Evolutionary conservation across 495 filamentous ascomycete genomes (phyloP).

Genomic region (Hypoxylon crocopeplum): DNA sequence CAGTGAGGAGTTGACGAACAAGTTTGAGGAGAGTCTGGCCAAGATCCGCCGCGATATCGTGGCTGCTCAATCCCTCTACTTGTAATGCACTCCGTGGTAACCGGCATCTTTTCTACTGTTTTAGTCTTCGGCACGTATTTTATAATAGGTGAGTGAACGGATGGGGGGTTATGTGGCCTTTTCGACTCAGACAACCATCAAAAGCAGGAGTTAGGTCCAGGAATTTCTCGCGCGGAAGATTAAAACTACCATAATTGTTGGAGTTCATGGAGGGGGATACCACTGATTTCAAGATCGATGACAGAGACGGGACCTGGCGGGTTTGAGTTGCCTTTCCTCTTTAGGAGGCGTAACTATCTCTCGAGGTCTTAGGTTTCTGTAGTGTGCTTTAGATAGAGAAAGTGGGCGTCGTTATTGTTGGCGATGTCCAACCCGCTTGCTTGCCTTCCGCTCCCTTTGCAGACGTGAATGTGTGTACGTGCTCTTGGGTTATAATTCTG

Average conservation of each 20-base stretch:
- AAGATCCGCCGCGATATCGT: constrained; percentile 94
- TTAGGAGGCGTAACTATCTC: constrained; percentile 8
- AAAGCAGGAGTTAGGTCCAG: neutral
- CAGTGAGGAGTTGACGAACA: constrained; percentile 86
- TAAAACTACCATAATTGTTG: constrained; percentile 4
- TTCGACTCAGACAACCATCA: too few relatives aligned
- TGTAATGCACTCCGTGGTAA: constrained; percentile 56
- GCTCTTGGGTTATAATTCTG: neutral
- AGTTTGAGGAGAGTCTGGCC: constrained; percentile 79
- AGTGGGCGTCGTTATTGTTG: constrained; percentile 34
- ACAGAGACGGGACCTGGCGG: constrained; percentile 20
- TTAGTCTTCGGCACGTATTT: neutral
- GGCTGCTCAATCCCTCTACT: constrained; percentile 88
- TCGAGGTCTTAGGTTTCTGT: constrained; percentile 16
- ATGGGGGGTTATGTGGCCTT: neutral
- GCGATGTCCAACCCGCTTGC: constrained; percentile 35
- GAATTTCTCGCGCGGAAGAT: neutral
- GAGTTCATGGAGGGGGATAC: constrained; percentile 33
- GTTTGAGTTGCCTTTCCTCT: neutral
- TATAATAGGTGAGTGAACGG: constrained; percentile 13
- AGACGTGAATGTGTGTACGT: constrained; percentile 2
- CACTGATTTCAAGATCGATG: constrained; percentile 33
- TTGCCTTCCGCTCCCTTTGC: constrained; percentile 10
- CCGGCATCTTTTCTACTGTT: neutral
- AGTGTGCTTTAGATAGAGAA: constrained; percentile 40